Evolutionary conservation across 495 filamentous ascomycete genomes (phyloP).

Genomic region (Tuber umbilicatum): DNA sequence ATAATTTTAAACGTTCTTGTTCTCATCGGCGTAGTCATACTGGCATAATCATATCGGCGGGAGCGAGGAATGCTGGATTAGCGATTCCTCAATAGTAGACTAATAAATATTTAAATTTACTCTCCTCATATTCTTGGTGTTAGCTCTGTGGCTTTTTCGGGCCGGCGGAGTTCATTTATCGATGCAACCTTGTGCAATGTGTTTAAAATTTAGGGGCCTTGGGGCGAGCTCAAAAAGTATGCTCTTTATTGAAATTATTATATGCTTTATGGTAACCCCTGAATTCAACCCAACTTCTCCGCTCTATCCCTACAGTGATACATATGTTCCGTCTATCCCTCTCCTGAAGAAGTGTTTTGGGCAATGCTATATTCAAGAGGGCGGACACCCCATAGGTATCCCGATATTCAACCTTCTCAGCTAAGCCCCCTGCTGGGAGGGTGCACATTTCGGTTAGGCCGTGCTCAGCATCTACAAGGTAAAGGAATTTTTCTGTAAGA

Average conservation of each 20-base stretch:
- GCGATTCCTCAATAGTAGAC: conserved; percentile 4
- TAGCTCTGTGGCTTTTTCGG: neutral
- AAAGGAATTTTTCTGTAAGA: neutral
- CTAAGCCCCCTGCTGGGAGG: too few species aligned
- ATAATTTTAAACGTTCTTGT: neutral
- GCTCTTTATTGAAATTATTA: neutral
- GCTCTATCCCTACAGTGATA: neutral
- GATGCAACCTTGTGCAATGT: neutral
- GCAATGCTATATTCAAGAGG: neutral
- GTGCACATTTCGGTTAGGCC: neutral
- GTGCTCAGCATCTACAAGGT: neutral
- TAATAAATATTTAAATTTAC: conserved; percentile 4
- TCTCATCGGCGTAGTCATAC: conserved; percentile 5
- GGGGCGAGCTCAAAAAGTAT: neutral
- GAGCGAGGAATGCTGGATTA: conserved; percentile 1
- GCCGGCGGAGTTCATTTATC: neutral
- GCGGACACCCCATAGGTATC: neutral
- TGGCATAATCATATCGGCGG: conserved; percentile 3
- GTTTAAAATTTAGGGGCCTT: neutral
- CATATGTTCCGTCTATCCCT: too few species aligned
- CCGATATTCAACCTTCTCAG: neutral
- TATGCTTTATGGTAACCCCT: neutral
- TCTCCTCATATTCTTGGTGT: neutral
- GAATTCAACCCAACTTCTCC: neutral
- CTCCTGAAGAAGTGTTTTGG: neutral